Evolutionary conservation across 805 yeast genomes (phyloP).

Genomic region (Saturnispora sanitii): DNA sequence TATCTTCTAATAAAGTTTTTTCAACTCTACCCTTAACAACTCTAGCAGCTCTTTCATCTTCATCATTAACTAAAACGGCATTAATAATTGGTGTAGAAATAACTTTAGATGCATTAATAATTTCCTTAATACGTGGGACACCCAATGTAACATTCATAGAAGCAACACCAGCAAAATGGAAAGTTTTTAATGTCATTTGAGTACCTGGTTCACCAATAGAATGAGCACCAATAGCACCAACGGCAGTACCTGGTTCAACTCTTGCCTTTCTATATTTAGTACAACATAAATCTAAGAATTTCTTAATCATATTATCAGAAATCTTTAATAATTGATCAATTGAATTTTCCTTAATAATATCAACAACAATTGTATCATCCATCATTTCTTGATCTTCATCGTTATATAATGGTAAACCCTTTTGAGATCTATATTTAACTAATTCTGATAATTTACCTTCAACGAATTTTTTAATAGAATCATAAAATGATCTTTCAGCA

Average conservation of each 20-base stretch:
- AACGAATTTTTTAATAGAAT: constrained; percentile 61
- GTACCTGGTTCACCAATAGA: constrained; percentile 99
- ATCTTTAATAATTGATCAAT: constrained; percentile 61
- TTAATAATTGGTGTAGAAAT: constrained; percentile 96
- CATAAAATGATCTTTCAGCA: constrained; percentile 78
- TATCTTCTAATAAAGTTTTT: constrained; percentile 78
- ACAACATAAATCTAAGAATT: constrained; percentile 68
- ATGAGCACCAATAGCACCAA: constrained; percentile 98
- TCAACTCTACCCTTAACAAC: constrained; percentile 97
- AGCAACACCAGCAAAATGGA: constrained; percentile 96
- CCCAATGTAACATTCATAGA: constrained; percentile 98
- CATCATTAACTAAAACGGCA: constrained; percentile 83
- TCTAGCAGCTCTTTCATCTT: constrained; percentile 95
- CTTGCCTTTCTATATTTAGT: constrained; percentile 77
- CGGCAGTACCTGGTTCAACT: constrained; percentile 99
- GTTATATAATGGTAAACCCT: constrained; percentile 30
- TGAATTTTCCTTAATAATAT: constrained; percentile 30
- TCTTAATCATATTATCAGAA: constrained; percentile 45
- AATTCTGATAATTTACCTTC: constrained; percentile 45
- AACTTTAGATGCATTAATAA: constrained; percentile 90
- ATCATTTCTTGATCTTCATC: constrained; percentile 32
- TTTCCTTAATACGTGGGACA: constrained; percentile 98
- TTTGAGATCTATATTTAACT: constrained; percentile 46
- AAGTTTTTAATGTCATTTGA: constrained; percentile 82
- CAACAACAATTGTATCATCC: constrained; percentile 9